Conservation (phyloP, 192 early-diverging fungal genomes). For the Coemansia biformis region DNA sequence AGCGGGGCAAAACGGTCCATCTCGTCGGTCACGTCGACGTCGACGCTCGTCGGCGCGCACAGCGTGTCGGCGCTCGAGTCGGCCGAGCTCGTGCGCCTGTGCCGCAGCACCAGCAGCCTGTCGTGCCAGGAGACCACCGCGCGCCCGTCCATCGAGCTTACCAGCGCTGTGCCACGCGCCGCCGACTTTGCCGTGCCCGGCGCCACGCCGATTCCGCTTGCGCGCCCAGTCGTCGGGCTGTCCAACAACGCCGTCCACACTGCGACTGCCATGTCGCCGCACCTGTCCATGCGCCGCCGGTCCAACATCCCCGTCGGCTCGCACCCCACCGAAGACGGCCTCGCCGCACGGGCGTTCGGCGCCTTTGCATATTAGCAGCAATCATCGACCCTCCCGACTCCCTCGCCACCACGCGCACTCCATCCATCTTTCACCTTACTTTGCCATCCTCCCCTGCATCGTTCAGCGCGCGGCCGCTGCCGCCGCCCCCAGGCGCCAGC, state of each 20-base stretch:
- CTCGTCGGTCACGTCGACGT: constrained; percentile 32
- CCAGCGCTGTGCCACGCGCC: neutral
- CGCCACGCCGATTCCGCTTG: constrained; percentile 2
- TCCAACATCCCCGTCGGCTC: constrained; percentile 36
- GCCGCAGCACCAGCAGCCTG: constrained; percentile 41
- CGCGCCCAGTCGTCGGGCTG: constrained; percentile 28
- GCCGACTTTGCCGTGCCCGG: neutral
- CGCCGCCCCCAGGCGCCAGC: no score
- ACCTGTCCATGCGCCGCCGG: constrained; percentile 23
- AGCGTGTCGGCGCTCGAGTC: constrained; percentile 9
- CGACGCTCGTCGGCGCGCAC: constrained; percentile 26
- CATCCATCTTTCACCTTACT: no score
- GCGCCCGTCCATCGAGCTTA: constrained; percentile 29
- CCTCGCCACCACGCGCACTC: neutral
- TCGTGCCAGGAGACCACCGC: constrained; percentile 37
- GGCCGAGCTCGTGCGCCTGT: constrained; percentile 27
- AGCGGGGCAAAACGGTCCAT: constrained; percentile 33
- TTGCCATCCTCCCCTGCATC: no score
- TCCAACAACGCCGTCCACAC: constrained; percentile 27
- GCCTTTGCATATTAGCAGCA: constrained; percentile 14
- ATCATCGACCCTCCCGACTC: constrained; percentile 1
- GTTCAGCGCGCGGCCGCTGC: no score
- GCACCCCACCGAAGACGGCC: constrained; percentile 13
- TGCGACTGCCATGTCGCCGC: constrained; percentile 32
- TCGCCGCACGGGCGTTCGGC: constrained; percentile 11